Evolutionary conservation across 2,329 filamentous ascomycete species (phyloP).

Genomic region (Pyrenophora graminea): DNA sequence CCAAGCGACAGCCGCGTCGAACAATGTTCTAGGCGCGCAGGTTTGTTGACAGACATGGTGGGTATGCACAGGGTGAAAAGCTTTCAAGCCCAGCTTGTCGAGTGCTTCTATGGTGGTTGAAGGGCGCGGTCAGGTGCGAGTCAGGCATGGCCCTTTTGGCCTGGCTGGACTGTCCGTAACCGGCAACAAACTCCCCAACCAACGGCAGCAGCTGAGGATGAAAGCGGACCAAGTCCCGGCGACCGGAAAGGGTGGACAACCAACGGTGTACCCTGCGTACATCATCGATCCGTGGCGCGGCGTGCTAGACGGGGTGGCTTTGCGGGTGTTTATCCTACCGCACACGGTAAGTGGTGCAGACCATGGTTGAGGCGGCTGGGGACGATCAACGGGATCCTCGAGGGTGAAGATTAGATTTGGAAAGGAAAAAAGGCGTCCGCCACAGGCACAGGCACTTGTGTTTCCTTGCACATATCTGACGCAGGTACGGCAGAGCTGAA

Average conservation of each 20-base stretch:
- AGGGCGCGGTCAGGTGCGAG: conserved; percentile 24
- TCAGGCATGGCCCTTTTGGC: conserved; percentile 12
- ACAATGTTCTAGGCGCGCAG: conserved; percentile 7
- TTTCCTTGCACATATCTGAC: conserved; percentile 26
- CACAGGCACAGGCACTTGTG: conserved; percentile 28
- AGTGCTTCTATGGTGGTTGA: conserved; percentile 9
- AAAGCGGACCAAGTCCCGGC: conserved; percentile 14
- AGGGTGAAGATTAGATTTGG: conserved; percentile 22
- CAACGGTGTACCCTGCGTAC: conserved; percentile 33
- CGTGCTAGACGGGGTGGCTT: conserved; percentile 42
- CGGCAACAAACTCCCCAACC: conserved; percentile 9
- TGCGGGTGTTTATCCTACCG: conserved; percentile 37
- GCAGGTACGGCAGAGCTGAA: conserved; percentile 37
- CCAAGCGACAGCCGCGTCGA: conserved; percentile 16
- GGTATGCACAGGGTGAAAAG: conserved; percentile 3
- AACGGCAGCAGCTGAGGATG: conserved; percentile 19
- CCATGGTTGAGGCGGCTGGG: conserved; percentile 31
- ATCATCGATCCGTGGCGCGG: conserved; percentile 33
- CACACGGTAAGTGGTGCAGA: conserved; percentile 36
- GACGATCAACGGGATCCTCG: conserved; percentile 37
- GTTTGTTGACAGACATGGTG: conserved; percentile 9
- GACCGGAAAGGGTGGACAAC: conserved; percentile 18
- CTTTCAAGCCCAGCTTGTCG: conserved; percentile 10
- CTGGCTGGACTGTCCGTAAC: conserved; percentile 8
- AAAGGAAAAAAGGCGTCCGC: conserved; percentile 29